A percentile compares a stretch with the other conserved stretches of the same genome.
phyloP scores from a whole-genome alignment of 768 basidiomycete genomes.

The Tephrocybe sp. region DNA sequence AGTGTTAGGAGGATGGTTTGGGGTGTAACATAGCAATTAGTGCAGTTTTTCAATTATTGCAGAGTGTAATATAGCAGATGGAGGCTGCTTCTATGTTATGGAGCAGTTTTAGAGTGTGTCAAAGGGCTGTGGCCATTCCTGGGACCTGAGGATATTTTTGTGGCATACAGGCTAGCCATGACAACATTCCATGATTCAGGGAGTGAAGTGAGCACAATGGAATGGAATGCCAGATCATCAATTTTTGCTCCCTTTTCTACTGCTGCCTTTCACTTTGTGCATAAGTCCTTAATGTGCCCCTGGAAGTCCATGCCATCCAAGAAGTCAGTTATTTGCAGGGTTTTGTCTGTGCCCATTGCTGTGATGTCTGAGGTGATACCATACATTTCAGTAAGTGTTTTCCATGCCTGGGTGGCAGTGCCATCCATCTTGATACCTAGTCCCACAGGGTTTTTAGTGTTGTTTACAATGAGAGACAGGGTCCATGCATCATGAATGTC shows the following conservation, averaged over 20 bases:
- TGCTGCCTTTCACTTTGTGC: constrained; percentile 14
- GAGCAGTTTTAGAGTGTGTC: too few relatives aligned
- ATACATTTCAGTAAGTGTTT: constrained; percentile 14
- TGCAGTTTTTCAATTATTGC: too few relatives aligned
- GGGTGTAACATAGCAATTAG: too few relatives aligned
- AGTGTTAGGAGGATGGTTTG: too few relatives aligned
- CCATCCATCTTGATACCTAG: constrained; percentile 20
- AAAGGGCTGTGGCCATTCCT: too few relatives aligned
- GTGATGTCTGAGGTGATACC: constrained; percentile 11
- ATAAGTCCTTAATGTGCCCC: constrained; percentile 15
- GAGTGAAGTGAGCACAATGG: constrained; percentile 20
- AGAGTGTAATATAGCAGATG: too few relatives aligned
- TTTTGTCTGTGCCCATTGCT: constrained; percentile 10
- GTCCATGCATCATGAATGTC: constrained; percentile 16
- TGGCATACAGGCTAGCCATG: constrained; percentile 14
- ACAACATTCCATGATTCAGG: constrained; percentile 22
- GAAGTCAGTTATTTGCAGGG: constrained; percentile 10
- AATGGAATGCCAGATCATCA: constrained; percentile 15
- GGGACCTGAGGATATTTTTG: constrained; percentile 4
- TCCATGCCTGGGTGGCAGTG: constrained; percentile 19
- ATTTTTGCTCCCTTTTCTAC: constrained; percentile 16
- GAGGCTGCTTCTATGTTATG: too few relatives aligned
- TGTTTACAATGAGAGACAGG: constrained; percentile 15
- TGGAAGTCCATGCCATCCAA: constrained; percentile 12
- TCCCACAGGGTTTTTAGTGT: constrained; percentile 23